phyloP scores from a whole-genome alignment of 2,329 filamentous ascomycete genomes.

The Simplicillium sp. region DNA sequence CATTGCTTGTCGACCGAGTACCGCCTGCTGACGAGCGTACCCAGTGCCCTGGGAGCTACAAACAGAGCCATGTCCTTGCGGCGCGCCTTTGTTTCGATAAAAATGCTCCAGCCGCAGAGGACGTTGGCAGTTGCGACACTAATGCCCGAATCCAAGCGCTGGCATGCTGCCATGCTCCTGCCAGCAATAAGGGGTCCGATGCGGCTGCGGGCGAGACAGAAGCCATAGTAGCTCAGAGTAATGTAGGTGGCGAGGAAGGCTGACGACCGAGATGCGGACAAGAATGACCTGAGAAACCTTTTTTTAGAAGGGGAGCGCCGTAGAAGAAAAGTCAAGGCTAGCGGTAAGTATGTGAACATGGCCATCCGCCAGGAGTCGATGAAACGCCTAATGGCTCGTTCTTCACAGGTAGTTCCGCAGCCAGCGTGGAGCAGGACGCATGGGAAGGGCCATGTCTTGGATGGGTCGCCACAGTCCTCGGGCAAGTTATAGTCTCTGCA shows the following conservation, averaged over 20 bases:
- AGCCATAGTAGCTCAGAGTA: slow-evolving; percentile 72
- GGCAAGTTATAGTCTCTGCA: slow-evolving; percentile 63
- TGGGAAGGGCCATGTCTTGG: slow-evolving; percentile 59
- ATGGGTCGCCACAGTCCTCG: slow-evolving; percentile 62
- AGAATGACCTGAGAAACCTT: slow-evolving; percentile 40
- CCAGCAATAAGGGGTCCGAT: slow-evolving; percentile 61
- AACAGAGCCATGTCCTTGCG: slow-evolving; percentile 72
- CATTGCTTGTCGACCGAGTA: slow-evolving; percentile 56
- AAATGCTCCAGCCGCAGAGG: slow-evolving; percentile 73
- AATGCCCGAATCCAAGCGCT: slow-evolving; percentile 50
- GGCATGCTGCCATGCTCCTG: slow-evolving; percentile 33
- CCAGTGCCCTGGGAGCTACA: slow-evolving; percentile 68
- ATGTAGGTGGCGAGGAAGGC: slow-evolving; percentile 73
- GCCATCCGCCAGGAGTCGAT: slow-evolving; percentile 61
- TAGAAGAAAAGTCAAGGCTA: slow-evolving; percentile 59
- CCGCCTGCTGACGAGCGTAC: slow-evolving; percentile 61
- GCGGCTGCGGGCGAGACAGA: slow-evolving; percentile 67
- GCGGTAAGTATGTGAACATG: slow-evolving; percentile 65
- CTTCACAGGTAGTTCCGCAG: slow-evolving; percentile 62
- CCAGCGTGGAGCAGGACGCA: slow-evolving; percentile 82
- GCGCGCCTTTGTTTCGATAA: slow-evolving; percentile 57
- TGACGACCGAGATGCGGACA: slow-evolving; percentile 60
- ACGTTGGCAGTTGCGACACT: slow-evolving; percentile 65
- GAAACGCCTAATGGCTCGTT: slow-evolving; percentile 62
- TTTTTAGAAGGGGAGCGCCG: slow-evolving; percentile 33